phyloP scores from a whole-genome alignment of 805 yeast species.

The Candida cerambycidarum region DNA sequence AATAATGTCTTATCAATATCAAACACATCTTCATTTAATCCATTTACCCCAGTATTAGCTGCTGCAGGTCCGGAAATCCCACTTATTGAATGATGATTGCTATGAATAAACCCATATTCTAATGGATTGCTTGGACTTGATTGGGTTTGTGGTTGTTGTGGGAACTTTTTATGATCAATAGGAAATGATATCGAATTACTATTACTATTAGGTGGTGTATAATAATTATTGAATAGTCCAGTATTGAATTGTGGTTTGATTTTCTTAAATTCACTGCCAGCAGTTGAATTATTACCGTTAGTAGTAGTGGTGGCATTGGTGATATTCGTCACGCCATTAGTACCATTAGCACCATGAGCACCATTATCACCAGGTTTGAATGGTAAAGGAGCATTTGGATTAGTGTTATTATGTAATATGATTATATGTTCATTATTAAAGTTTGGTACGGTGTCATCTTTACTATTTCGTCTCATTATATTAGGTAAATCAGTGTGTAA shows the following conservation, averaged over 20 bases:
- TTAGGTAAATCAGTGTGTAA: slow-evolving; percentile 62
- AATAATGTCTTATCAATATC: slow-evolving; percentile 9
- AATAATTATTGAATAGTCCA: slow-evolving; percentile 12
- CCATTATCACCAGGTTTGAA: not conserved
- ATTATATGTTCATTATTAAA: slow-evolving; percentile 51
- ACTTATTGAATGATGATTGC: slow-evolving; percentile 4
- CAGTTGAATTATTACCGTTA: not conserved
- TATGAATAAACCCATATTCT: slow-evolving; percentile 3
- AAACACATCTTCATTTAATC: not conserved
- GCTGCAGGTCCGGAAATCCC: slow-evolving; percentile 2
- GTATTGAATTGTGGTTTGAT: slow-evolving; percentile 16
- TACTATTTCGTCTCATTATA: slow-evolving; percentile 31
- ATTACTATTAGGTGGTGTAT: slow-evolving; percentile 7
- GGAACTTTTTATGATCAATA: slow-evolving; percentile 1
- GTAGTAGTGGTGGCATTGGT: not conserved
- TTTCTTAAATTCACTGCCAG: slow-evolving; percentile 4
- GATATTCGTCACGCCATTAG: not conserved
- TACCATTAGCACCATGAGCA: not conserved
- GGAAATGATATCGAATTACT: slow-evolving; percentile 7
- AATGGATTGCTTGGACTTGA: slow-evolving; percentile 2
- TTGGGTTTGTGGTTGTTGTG: slow-evolving; percentile 1
- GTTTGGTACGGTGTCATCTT: slow-evolving; percentile 13
- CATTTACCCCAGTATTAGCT: slow-evolving; percentile 1
- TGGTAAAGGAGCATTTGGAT: slow-evolving; percentile 50
- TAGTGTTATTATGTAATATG: slow-evolving; percentile 51